phyloP scores from a whole-genome alignment of 345 rosid species.

The Cardamine occulta region DNA sequence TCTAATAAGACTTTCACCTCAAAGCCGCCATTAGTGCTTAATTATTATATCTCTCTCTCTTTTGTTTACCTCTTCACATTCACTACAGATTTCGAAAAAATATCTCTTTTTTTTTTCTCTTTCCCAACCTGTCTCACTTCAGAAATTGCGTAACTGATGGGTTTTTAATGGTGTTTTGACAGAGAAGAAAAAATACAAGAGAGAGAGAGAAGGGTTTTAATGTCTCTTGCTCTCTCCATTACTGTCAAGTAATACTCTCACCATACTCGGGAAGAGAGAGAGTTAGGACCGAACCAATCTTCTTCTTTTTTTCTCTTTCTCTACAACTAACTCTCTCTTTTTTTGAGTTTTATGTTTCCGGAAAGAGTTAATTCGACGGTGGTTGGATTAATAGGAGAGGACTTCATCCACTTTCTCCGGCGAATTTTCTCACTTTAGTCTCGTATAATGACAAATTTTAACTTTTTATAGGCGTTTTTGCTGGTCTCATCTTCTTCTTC shows the following conservation, averaged over 20 bases:
- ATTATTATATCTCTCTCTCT: not conserved
- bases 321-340: slow-evolving; percentile 39
- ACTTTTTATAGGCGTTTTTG: slow-evolving; percentile 40
- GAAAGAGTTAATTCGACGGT: slow-evolving; percentile 23
- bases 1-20: slow-evolving; percentile 21
- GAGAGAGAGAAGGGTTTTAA: slow-evolving; percentile 38
- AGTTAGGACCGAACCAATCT: slow-evolving; percentile 39
- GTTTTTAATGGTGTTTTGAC: slow-evolving; percentile 44
- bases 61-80: slow-evolving; percentile 34
- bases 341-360: slow-evolving; percentile 30
- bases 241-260: slow-evolving; percentile 46
- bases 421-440: slow-evolving; percentile 25
- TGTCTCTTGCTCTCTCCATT: slow-evolving; percentile 44
- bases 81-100: slow-evolving; percentile 43
- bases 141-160: slow-evolving; percentile 45
- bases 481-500: slow-evolving; percentile 39
- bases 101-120: slow-evolving; percentile 20
- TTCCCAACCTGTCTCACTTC: slow-evolving; percentile 2
- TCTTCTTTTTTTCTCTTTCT: slow-evolving; percentile 29
- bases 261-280: slow-evolving; percentile 37
- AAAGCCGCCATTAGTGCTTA: slow-evolving; percentile 42
- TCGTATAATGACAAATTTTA: slow-evolving; percentile 40
- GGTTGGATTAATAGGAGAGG: slow-evolving; percentile 15
- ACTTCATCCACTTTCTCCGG: slow-evolving; percentile 45
- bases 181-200: slow-evolving; percentile 9